Evolutionary conservation across 2,329 filamentous ascomycete genomes (phyloP).

Genomic region (Paecilomyces sp.): DNA sequence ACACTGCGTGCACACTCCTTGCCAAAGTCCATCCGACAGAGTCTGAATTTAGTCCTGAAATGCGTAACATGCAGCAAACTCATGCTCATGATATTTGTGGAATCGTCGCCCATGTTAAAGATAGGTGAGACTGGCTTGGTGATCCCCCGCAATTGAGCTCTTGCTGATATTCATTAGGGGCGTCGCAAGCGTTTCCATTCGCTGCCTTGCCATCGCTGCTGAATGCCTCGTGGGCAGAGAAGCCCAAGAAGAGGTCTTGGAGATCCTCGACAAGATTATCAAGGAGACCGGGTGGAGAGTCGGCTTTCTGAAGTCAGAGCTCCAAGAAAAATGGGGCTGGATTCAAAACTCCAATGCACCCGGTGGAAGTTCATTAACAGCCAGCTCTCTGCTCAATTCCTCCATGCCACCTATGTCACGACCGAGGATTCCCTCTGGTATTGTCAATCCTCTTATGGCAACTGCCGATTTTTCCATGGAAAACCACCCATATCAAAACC

Average conservation of each 20-base stretch:
- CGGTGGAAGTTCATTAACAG: conserved; percentile 2
- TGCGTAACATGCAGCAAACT: conserved; percentile 61
- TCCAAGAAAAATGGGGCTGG: conserved; percentile 76
- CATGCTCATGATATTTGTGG: conserved; percentile 84
- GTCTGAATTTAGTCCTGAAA: conserved; percentile 54
- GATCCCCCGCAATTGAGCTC: background rate
- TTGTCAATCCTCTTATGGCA: conserved; percentile 64
- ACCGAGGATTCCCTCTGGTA: conserved; percentile 35
- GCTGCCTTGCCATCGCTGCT: conserved; percentile 70
- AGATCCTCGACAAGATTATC: conserved; percentile 68
- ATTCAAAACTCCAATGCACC: conserved; percentile 15
- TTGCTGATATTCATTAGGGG: conserved; percentile 38
- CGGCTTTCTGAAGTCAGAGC: conserved; percentile 61
- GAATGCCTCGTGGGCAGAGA: conserved; percentile 60
- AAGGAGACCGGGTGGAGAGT: conserved; percentile 74
- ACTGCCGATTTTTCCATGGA: conserved; percentile 69
- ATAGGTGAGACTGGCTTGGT: conserved; percentile 45
- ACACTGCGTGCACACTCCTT: conserved; percentile 75
- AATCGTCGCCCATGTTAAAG: conserved; percentile 77
- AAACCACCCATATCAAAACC: conserved; percentile 73
- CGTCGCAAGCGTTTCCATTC: conserved; percentile 70
- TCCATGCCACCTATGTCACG: conserved; percentile 19
- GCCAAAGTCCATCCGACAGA: conserved; percentile 70
- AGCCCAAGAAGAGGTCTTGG: conserved; percentile 75
- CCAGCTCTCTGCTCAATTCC: conserved; percentile 14